A percentile compares a stretch with the other conserved stretches of the same genome.
These are phyloP conservation scores for Porcisia hertigi DNA, from an alignment of 208 protist species.

Conservation along the genomic window DNA sequence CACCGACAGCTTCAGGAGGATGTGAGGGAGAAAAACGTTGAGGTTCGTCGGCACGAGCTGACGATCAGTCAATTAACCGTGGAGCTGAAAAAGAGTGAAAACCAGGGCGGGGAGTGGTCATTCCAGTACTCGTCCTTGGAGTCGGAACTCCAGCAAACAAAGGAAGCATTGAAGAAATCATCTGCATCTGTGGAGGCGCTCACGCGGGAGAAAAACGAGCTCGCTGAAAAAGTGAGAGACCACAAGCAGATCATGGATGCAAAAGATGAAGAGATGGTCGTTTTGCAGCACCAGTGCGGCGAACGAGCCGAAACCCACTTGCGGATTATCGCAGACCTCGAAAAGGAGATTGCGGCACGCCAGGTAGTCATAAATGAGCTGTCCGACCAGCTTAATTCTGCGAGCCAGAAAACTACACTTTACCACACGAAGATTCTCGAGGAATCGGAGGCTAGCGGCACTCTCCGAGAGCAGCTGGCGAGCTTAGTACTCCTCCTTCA, in stretches of 20 bases:
- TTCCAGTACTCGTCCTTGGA: constrained; percentile 48
- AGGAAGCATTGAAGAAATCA: constrained; percentile 31
- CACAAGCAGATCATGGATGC: constrained; percentile 29
- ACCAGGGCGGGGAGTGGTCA: constrained; percentile 43
- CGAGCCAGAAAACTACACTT: constrained; percentile 53
- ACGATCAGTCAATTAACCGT: constrained; percentile 62
- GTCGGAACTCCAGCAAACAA: constrained; percentile 47
- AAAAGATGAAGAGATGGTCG: constrained; percentile 66
- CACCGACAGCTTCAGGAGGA: constrained; percentile 45
- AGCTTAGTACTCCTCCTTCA: constrained; percentile 8
- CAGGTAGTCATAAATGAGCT: constrained; percentile 69
- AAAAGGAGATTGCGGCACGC: constrained; percentile 49
- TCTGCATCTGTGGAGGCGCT: constrained; percentile 7
- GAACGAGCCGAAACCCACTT: constrained; percentile 42
- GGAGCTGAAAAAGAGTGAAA: constrained; percentile 69
- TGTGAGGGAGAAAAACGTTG: constrained; percentile 59
- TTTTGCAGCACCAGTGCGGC: constrained; percentile 49
- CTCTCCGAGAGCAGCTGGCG: constrained; percentile 32
- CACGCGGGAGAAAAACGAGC: constrained; percentile 20
- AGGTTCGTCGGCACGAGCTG: constrained; percentile 64
- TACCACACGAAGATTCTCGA: constrained; percentile 61
- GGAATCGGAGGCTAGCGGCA: constrained; percentile 41
- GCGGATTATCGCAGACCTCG: constrained; percentile 43
- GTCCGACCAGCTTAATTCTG: constrained; percentile 57
- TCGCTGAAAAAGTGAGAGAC: constrained; percentile 19